Evolutionary conservation across 129 eudicot genomes (phyloP).

Genomic region (Dittrichia graveolens): DNA sequence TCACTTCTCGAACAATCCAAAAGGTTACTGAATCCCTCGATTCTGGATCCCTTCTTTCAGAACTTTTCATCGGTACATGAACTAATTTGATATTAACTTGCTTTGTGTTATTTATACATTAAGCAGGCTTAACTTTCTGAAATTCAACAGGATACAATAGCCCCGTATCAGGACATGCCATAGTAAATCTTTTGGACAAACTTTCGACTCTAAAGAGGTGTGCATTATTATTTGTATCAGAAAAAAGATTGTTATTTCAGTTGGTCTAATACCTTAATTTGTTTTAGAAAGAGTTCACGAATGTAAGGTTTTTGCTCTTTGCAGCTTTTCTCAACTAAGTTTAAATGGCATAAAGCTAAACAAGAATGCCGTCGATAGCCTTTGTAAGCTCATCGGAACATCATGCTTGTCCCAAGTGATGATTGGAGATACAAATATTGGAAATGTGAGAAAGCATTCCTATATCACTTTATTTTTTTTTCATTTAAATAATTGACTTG

Average conservation of each 20-base stretch:
- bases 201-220: constrained; percentile 77
- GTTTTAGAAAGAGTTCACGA: too few species aligned
- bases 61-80: constrained; percentile 65
- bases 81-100: neutral
- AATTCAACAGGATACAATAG: constrained; percentile 71
- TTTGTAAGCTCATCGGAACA: constrained; percentile 68
- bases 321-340: constrained; percentile 77
- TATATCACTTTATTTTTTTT: neutral
- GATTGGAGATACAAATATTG: constrained; percentile 75
- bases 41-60: constrained; percentile 65
- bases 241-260: neutral
- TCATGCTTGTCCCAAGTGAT: constrained; percentile 71
- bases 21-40: constrained; percentile 69
- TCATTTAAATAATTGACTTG: neutral
- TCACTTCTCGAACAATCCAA: constrained; percentile 88
- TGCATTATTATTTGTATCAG: neutral
- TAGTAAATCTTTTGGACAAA: constrained; percentile 59
- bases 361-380: constrained; percentile 70
- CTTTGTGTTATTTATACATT: neutral
- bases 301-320: constrained; percentile 20
- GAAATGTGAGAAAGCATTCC: constrained; percentile 55
- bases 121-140: constrained; percentile 14
- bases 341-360: constrained; percentile 70
- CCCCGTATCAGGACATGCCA: constrained; percentile 64
- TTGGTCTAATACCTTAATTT: too few species aligned